These are phyloP conservation scores for Sextonia rubra DNA, from an alignment of 164 flowering plant genomes.

Conservation along the genomic window DNA sequence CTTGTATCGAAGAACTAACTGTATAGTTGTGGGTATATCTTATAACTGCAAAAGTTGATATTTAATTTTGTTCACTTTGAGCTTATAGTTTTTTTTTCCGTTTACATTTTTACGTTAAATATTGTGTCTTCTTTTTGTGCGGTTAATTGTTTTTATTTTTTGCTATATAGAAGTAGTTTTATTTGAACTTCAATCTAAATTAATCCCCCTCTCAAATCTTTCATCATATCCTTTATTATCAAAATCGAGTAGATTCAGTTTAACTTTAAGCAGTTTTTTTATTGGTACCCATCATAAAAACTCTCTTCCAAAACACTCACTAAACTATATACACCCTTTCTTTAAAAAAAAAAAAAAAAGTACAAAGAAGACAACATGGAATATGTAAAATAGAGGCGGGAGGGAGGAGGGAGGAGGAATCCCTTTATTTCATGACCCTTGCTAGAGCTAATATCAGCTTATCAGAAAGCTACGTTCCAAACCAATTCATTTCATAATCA, in stretches of 20 bases:
- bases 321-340: background rate
- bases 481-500: background rate
- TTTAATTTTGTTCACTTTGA: no score
- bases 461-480: background rate
- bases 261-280: background rate
- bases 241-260: constrained; percentile 8
- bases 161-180: no score
- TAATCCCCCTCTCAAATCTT: no score
- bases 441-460: constrained; percentile 15
- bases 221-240: background rate
- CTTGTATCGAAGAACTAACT: no score
- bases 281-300: constrained; percentile 1
- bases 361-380: background rate
- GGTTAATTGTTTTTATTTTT: no score
- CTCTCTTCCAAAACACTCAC: background rate
- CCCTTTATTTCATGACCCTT: constrained; percentile 14
- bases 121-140: no score
- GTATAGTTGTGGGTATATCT: no score
- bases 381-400: background rate
- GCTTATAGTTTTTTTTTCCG: no score
- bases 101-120: no score
- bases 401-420: background rate
- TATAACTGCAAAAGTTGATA: no score
- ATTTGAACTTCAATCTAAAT: no score
- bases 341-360: background rate